Conservation (phyloP, 306 rosid genomes). For the Mimosa pudica region DNA sequence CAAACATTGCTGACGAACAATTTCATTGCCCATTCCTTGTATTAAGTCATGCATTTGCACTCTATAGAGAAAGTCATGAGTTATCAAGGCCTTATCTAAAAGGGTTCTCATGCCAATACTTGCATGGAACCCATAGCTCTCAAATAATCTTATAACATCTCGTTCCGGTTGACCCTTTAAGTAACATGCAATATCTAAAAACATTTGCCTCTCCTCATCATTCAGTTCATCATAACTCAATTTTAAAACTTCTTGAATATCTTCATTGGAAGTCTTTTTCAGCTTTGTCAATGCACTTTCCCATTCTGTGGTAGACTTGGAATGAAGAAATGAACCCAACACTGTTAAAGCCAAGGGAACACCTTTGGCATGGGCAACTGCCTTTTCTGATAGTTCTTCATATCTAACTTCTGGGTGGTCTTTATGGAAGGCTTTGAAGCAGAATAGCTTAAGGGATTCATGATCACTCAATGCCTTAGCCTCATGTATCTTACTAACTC, state of each 20-base stretch:
- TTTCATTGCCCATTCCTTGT: not conserved
- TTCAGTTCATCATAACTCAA: not conserved
- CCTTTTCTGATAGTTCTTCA: not conserved
- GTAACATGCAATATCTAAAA: not conserved
- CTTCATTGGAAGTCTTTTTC: not conserved
- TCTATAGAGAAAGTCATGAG: not conserved
- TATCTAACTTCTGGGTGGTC: not conserved
- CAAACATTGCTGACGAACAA: not conserved
- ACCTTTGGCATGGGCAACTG: not conserved
- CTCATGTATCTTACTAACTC: constrained; percentile 1
- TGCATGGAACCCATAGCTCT: not conserved
- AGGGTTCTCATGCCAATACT: not conserved
- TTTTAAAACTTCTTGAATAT: not conserved
- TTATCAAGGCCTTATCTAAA: not conserved
- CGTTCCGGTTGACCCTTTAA: not conserved
- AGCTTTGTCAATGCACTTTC: not conserved
- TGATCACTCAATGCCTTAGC: not conserved
- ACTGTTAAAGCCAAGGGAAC: constrained; percentile 20
- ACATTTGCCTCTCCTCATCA: not conserved
- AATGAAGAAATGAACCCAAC: constrained; percentile 8
- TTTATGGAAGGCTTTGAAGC: constrained; percentile 35
- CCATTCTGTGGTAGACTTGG: not conserved
- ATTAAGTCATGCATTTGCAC: not conserved
- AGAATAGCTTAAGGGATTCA: constrained; percentile 27
- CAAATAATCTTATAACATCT: not conserved